Evolutionary conservation across 2,329 filamentous ascomycete genomes (phyloP), one percentile per base, ranked within the genome.

Genomic region (Colletotrichum noveboracense): DNA sequence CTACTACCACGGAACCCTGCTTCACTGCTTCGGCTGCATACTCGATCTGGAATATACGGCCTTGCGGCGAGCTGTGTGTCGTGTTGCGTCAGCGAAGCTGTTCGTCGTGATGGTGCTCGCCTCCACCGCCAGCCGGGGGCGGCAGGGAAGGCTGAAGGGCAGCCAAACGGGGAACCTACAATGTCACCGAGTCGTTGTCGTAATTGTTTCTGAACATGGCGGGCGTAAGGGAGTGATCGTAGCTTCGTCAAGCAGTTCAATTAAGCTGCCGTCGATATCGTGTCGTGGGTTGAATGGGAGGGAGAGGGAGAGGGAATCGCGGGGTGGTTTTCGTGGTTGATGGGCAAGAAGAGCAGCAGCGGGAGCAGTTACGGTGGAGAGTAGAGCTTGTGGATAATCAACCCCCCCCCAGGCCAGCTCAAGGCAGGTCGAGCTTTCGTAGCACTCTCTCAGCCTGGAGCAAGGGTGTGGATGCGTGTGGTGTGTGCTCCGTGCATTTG

Each of bases 181-280:
- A 99, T 88, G 97, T 99, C 88, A 98, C 96, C 78, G 96, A 98
- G 88, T 99, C 97, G 93, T 99, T 99, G 90, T 99, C 97, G 91
- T 99, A 99, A 88, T 98, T 98, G 91, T 99, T 99, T 88, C 97
- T 93, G 89, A 99, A 99, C 97, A 99, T 98, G 83, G 74, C 74
- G 74, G 74, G 74, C 74, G 70, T 76, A 30, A 65, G 70, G 65
- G 62, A 32, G 58, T 43, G 26, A 58, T 76, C 74, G 74, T 76
- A 76, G 74, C 74, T 76, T 76, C 74, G 74, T 76, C 64, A 76
- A 65, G 70, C 70, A 73, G 70, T 36, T 60, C 14, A 52, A 26
- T 71, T 30, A 52, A 36, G 30, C 70, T 36, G 64, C 64, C 60
- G 18, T 43, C 58, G 60, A 21, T 52, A 28, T 43, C 43, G 43